Base-by-base conservation (phyloP, 768 basidiomycete species). In the Suillus subaureus region DNA sequence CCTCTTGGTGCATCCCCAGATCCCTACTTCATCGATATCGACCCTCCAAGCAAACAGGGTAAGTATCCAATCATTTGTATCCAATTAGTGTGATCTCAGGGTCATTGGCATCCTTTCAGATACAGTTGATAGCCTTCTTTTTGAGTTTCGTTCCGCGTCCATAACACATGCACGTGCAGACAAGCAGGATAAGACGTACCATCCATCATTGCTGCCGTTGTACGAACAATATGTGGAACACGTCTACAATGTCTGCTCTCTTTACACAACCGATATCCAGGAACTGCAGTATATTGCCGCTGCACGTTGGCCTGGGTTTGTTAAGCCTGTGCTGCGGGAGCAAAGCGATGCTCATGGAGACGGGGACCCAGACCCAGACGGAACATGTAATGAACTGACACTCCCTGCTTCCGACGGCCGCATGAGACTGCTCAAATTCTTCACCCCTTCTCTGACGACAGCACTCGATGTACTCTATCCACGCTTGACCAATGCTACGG, bases 241-340 rank as follows among this genome's bases (percentile, higher is more conserved):
- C 12, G 74, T 94, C 3, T 86, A 85, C 71, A 83, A 85, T 56
- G 79, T 85, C 37, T 88, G 92, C 71, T 83, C 83, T 26, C 81
- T 86, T 7, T 93, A 88, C 74, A 87, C 85, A 4, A 83, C 82
- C 47, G 88, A 93, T 70, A 85, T 87, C 1, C 73, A 85, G 58
- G 93, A 94, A 71, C 80, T 94, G 1, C 83, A 84, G 51, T 94
- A 94, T 71, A 84, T 94, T 35, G 86, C 90, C 3, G 87, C 89
- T 0, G 90, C 93, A 7, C 83, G 88, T 26, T 94, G 93, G 92
- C 91, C 92, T 0, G 89, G 87, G 2, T 94, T 93, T 69, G 83
- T 89, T 1, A 83, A 87, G 62, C 92, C 92, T 0, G 72, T 94
- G 16, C 72, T 92, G 8, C 85, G 85, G 61, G 84, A 85, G 39